Evolutionary conservation across 768 basidiomycete genomes (phyloP).

Genomic region (Hemileccinum impolitum): DNA sequence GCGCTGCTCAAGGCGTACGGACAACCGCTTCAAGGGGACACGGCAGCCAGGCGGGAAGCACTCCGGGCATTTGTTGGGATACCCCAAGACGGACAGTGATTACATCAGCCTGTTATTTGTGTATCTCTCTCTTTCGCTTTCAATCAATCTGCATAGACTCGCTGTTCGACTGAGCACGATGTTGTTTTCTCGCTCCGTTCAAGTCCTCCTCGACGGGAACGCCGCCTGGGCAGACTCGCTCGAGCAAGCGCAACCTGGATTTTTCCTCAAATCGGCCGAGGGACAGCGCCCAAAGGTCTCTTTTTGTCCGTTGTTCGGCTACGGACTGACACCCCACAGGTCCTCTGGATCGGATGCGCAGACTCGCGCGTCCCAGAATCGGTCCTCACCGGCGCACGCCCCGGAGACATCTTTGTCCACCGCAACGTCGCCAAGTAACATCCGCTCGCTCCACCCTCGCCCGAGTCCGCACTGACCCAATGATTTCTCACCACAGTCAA

Average conservation of each 20-base stretch:
- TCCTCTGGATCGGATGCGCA: slow-evolving; percentile 81
- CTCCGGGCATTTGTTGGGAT: slow-evolving; percentile 37
- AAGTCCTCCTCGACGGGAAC: slow-evolving; percentile 49
- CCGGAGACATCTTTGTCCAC: slow-evolving; percentile 87
- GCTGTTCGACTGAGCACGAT: too few species aligned
- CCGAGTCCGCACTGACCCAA: not conserved
- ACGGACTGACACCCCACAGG: slow-evolving; percentile 32
- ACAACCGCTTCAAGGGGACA: slow-evolving; percentile 37
- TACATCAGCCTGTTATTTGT: too few species aligned
- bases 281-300: slow-evolving; percentile 66
- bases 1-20: slow-evolving; percentile 34
- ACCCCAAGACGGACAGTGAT: slow-evolving; percentile 21
- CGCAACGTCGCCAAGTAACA: slow-evolving; percentile 84
- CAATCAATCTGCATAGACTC: too few species aligned
- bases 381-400: slow-evolving; percentile 65
- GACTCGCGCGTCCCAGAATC: slow-evolving; percentile 89
- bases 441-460: too few species aligned
- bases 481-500: slow-evolving; percentile 51
- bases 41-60: slow-evolving; percentile 37
- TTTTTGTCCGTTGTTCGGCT: too few species aligned
- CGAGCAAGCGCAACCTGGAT: slow-evolving; percentile 49
- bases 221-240: slow-evolving; percentile 68
- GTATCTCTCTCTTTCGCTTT: too few species aligned
- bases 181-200: not conserved
- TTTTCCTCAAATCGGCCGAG: slow-evolving; percentile 57